A percentile compares a stretch with the other conserved stretches of the same genome.
These are phyloP conservation scores for Elongisporangium undulatum DNA, from an alignment of 352 stramenopile genomes.

Conservation along the genomic window DNA sequence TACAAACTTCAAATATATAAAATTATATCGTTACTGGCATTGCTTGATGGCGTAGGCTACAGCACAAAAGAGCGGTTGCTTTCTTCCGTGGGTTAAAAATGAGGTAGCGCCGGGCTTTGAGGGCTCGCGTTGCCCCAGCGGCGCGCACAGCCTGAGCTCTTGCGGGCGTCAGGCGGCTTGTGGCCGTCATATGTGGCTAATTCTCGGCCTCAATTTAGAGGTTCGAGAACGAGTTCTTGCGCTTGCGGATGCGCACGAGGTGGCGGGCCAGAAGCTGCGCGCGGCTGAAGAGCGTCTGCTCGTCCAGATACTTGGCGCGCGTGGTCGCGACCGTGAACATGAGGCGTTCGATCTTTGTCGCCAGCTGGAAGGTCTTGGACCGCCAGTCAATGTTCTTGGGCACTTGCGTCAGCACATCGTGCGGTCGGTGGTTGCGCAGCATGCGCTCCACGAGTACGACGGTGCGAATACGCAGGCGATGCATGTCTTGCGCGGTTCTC, in stretches of 20 bases:
- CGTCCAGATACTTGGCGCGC: slow-evolving; percentile 48
- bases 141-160: background rate
- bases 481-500: slow-evolving; percentile 6
- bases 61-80: background rate
- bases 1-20: background rate
- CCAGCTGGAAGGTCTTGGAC: slow-evolving; percentile 50
- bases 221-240: slow-evolving; percentile 40
- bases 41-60: background rate
- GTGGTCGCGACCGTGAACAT: slow-evolving; percentile 59
- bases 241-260: slow-evolving; percentile 48
- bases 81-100: background rate
- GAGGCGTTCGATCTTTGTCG: slow-evolving; percentile 61
- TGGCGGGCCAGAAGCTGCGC: slow-evolving; percentile 52
- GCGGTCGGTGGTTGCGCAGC: slow-evolving; percentile 44
- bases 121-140: no score
- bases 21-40: background rate
- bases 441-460: slow-evolving; percentile 52
- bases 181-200: background rate
- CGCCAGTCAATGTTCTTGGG: slow-evolving; percentile 59
- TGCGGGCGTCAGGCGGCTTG: background rate
- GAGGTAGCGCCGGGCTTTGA: background rate
- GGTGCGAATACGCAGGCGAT: slow-evolving; percentile 34
- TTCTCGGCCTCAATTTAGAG: background rate
- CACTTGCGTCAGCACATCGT: slow-evolving; percentile 56
- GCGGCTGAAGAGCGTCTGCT: slow-evolving; percentile 39